Base-by-base conservation (phyloP, 441 rosid genomes). In the Gossypium aridum region DNA sequence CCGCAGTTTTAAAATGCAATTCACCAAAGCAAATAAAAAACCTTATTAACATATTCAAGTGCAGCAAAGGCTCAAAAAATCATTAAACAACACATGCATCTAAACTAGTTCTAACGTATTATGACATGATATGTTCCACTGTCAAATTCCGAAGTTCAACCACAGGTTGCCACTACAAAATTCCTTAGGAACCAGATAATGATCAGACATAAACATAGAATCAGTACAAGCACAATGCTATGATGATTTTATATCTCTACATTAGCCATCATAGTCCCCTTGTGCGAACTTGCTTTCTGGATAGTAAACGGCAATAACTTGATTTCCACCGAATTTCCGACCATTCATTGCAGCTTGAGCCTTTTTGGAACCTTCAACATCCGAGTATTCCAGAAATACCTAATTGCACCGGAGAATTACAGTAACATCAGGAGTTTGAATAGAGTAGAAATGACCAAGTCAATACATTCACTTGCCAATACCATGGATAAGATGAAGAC, bases 311-410 rank as follows among this genome's bases (percentile, higher is more conserved):
- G 87, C 92, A 3, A 79, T 83, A 53, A 88, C 92, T 54, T 76
- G 76, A 82, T 88, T 88, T 57, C 87, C 92, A 13, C 90, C 90
- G 74, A 86, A 88, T 54, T 84, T 88, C 83, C 92, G 78, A 65
- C 92, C 92, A 64, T 76, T 82, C 87, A 84, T 80, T 3, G 85
- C 85, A 4, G 28, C 43, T 76, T 85, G 78, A 1, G 90, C 92
- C 54, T 80, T 84, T 57, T 77, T 80, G 8, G 92, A 70, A 9
- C 87, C 85, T 23, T 79, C 83, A 0, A 72, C 66, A 37, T 88
- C 92, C 2, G 80, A 70, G 65, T 88, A 88, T 80, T 88, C 92
- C 79, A 88, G 78, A 80, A 88, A 86, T 61, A 88, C 90, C 92
- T 88, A 83, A 55, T 2, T n/a, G 26, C n/a, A 55, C 17, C 43